Percentiles rank a stretch among this genome's conserved stretches.
Conservation (phyloP, 495 filamentous ascomycete species). For the Penicillium goetzii region DNA sequence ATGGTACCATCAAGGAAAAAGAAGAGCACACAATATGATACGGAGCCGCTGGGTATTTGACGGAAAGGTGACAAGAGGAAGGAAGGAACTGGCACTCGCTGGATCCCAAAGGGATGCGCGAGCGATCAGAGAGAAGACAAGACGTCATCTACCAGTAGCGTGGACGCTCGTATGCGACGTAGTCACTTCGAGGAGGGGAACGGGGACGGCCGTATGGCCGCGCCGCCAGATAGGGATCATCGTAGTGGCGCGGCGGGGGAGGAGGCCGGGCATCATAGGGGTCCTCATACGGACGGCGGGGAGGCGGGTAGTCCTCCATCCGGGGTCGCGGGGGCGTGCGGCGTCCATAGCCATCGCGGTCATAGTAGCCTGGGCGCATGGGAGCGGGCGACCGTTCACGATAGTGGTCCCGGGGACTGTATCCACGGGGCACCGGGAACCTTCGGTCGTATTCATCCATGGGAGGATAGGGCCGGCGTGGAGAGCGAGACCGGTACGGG, state of each 20-base stretch:
- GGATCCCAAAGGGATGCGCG: background rate
- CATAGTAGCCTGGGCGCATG: slow-evolving; percentile 82
- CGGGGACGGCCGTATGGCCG: slow-evolving; percentile 51
- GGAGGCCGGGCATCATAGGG: slow-evolving; percentile 51
- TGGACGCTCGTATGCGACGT: slow-evolving; percentile 50
- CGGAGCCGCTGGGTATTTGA: slow-evolving; percentile 32
- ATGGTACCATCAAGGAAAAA: slow-evolving; percentile 22
- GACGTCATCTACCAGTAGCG: slow-evolving; percentile 47
- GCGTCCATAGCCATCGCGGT: slow-evolving; percentile 71
- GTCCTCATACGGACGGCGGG: slow-evolving; percentile 58
- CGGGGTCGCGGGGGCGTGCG: slow-evolving; percentile 70
- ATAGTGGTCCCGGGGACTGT: slow-evolving; percentile 83
- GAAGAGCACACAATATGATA: slow-evolving; percentile 25
- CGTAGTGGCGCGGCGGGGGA: slow-evolving; percentile 50
- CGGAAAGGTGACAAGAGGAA: slow-evolving; percentile 16
- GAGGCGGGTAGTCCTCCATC: slow-evolving; percentile 73
- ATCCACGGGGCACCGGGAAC: slow-evolving; percentile 73
- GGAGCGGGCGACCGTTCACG: slow-evolving; percentile 79
- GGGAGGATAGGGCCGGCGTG: slow-evolving; percentile 68
- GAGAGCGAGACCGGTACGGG: slow-evolving; percentile 76
- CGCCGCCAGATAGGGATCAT: slow-evolving; percentile 50
- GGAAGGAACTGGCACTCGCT: background rate
- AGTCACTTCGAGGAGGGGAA: slow-evolving; percentile 47
- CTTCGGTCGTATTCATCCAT: slow-evolving; percentile 77
- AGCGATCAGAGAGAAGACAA: slow-evolving; percentile 11